These are phyloP conservation scores for Nigrograna mackinnonii DNA, from an alignment of 2,329 filamentous ascomycete genomes.

Conservation along the genomic window DNA sequence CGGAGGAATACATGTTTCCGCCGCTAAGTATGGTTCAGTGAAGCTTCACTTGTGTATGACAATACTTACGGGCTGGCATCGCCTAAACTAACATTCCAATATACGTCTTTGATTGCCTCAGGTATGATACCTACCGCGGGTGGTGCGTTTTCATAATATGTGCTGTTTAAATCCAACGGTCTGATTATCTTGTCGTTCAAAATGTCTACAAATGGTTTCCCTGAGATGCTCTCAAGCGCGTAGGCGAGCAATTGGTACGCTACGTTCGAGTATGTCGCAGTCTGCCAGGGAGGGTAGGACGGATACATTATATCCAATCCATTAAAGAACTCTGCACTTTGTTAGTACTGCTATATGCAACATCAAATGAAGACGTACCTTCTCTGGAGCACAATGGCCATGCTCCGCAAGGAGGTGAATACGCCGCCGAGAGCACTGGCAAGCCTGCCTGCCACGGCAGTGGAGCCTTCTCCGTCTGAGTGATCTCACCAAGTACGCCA, in stretches of 20 bases:
- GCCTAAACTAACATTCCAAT: constrained; percentile 22
- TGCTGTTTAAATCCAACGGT: constrained; percentile 44
- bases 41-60: neutral
- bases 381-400: constrained; percentile 24
- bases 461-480: constrained; percentile 20
- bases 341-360: neutral
- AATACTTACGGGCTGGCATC: constrained; percentile 22
- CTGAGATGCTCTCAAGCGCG: constrained; percentile 45
- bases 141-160: constrained; percentile 33
- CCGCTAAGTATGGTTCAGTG: constrained; percentile 14
- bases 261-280: constrained; percentile 40
- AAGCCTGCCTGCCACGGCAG: constrained; percentile 16
- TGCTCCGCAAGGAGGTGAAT: constrained; percentile 22
- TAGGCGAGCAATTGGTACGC: constrained; percentile 41
- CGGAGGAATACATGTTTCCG: constrained; percentile 27
- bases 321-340: constrained; percentile 36
- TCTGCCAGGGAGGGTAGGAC: constrained; percentile 33
- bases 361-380: constrained; percentile 8
- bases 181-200: constrained; percentile 41
- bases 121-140: constrained; percentile 41
- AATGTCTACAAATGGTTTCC: constrained; percentile 37
- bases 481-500: constrained; percentile 23
- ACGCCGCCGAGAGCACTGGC: constrained; percentile 14
- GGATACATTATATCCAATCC: constrained; percentile 37
- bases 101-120: constrained; percentile 19